These are phyloP conservation scores for Dichomitus squalens DNA, from an alignment of 1,284 basidiomycete genomes.

Conservation along the genomic window DNA sequence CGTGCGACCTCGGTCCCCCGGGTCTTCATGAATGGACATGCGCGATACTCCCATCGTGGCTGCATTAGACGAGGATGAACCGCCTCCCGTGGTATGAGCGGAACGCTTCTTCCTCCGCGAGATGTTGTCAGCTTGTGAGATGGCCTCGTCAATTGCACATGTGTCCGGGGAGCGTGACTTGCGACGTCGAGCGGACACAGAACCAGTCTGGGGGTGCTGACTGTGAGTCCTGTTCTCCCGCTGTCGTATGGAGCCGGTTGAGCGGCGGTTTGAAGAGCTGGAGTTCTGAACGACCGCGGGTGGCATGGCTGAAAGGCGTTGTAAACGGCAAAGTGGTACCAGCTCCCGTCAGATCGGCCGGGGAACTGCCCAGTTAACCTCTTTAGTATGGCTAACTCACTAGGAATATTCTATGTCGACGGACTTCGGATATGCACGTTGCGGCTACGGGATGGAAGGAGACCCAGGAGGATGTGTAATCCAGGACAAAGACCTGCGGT, in stretches of 20 bases:
- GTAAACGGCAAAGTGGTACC: not conserved
- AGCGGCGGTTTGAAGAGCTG: conserved; percentile 17
- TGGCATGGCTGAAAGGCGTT: conserved; percentile 15
- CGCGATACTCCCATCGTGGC: conserved; percentile 2
- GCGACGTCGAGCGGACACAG: conserved; percentile 16
- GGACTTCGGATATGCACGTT: not conserved
- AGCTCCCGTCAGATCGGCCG: not conserved
- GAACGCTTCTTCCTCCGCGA: conserved; percentile 26
- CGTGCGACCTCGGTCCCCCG: conserved; percentile 12
- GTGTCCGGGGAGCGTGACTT: conserved; percentile 32
- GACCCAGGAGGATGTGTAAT: not conserved
- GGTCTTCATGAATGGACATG: conserved; percentile 14
- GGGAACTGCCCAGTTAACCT: not conserved
- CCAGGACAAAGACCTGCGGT: not conserved
- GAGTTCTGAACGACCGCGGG: conserved; percentile 2
- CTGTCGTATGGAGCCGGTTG: conserved; percentile 17
- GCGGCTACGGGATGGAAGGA: not conserved
- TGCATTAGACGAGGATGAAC: conserved; percentile 4
- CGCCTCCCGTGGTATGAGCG: not conserved
- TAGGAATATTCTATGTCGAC: not conserved
- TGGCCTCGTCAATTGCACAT: conserved; percentile 19
- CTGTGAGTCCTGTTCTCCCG: conserved; percentile 19
- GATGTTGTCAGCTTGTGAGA: conserved; percentile 9
- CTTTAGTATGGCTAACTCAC: not conserved
- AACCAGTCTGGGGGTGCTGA: not conserved